These are phyloP conservation scores for Picochlorum sp. DNA, from an alignment of 139 green algal species.

Conservation along the genomic window DNA sequence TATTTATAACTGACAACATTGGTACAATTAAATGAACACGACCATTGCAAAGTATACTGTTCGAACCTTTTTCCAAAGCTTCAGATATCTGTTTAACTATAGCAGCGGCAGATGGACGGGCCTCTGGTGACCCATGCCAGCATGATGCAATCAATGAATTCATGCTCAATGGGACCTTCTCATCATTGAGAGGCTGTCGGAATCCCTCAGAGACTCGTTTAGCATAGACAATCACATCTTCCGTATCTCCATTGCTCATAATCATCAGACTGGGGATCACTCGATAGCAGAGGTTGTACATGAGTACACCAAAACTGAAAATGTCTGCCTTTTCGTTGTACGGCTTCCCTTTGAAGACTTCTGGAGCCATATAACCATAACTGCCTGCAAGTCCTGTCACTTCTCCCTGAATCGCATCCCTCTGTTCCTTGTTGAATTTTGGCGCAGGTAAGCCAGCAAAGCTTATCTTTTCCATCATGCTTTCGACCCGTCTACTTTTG, in stretches of 20 bases:
- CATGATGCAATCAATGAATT: slow-evolving; percentile 37
- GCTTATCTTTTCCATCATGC: background rate
- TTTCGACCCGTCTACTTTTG: background rate
- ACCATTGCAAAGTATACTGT: too few species aligned
- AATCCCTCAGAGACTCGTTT: slow-evolving; percentile 30
- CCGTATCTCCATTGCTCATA: slow-evolving; percentile 27
- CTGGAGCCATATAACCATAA: slow-evolving; percentile 26
- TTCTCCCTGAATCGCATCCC: background rate
- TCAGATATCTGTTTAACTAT: background rate
- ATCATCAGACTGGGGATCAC: slow-evolving; percentile 46
- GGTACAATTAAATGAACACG: too few species aligned
- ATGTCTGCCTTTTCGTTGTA: slow-evolving; percentile 71
- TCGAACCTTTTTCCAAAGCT: background rate
- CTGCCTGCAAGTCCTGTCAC: slow-evolving; percentile 26
- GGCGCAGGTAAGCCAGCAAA: background rate
- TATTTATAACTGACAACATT: too few species aligned
- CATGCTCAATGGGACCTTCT: slow-evolving; percentile 25
- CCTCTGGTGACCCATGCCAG: slow-evolving; percentile 22
- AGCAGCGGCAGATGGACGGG: background rate
- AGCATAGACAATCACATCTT: background rate
- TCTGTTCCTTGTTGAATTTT: background rate
- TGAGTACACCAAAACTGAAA: slow-evolving; percentile 67
- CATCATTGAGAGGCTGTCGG: slow-evolving; percentile 16
- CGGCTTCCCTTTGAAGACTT: slow-evolving; percentile 5
- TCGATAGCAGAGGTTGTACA: slow-evolving; percentile 62